phyloP scores from a whole-genome alignment of 495 filamentous ascomycete species.

The Mytilinidion resinicola region DNA sequence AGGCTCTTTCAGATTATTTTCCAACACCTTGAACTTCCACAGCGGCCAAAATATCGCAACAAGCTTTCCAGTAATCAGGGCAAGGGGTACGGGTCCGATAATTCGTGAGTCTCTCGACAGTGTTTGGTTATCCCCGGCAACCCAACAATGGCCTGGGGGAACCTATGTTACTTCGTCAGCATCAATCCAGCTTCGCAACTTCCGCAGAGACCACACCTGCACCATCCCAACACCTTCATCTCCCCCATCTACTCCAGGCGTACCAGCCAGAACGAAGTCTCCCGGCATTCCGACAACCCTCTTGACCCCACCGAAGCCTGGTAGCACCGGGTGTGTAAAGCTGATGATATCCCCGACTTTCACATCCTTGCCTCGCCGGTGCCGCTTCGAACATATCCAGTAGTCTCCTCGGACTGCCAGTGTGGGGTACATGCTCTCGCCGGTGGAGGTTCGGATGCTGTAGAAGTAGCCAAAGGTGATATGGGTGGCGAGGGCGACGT shows the following conservation, averaged over 20 bases:
- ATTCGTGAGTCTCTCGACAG: conserved; percentile 78
- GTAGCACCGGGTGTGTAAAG: conserved; percentile 64
- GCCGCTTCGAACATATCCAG: conserved; percentile 47
- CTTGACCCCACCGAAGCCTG: conserved; percentile 52
- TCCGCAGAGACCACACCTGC: conserved; percentile 48
- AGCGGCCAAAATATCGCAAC: conserved; percentile 34
- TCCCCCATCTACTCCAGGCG: conserved; percentile 36
- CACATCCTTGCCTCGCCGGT: conserved; percentile 62
- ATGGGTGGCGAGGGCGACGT: neutral
- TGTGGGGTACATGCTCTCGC: conserved; percentile 36
- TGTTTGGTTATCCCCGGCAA: conserved; percentile 78
- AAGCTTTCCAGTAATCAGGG: conserved; percentile 79
- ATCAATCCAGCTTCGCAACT: neutral
- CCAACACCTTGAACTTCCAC: conserved; percentile 6
- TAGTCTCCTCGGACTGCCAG: conserved; percentile 15
- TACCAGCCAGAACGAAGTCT: conserved; percentile 77
- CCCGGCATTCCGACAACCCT: conserved; percentile 80
- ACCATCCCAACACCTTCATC: conserved; percentile 52
- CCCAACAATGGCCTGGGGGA: conserved; percentile 82
- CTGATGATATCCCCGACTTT: conserved; percentile 75
- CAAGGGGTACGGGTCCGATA: conserved; percentile 81
- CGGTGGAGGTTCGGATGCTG: conserved; percentile 11
- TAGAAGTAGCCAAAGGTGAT: conserved; percentile 26
- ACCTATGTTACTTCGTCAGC: conserved; percentile 48
- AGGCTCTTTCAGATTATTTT: conserved; percentile 7